A percentile compares a stretch with the other conserved stretches of the same genome.
These are phyloP conservation scores for Exserohilum rostratum DNA, from an alignment of 2,329 filamentous ascomycete species.

Conservation along the genomic window DNA sequence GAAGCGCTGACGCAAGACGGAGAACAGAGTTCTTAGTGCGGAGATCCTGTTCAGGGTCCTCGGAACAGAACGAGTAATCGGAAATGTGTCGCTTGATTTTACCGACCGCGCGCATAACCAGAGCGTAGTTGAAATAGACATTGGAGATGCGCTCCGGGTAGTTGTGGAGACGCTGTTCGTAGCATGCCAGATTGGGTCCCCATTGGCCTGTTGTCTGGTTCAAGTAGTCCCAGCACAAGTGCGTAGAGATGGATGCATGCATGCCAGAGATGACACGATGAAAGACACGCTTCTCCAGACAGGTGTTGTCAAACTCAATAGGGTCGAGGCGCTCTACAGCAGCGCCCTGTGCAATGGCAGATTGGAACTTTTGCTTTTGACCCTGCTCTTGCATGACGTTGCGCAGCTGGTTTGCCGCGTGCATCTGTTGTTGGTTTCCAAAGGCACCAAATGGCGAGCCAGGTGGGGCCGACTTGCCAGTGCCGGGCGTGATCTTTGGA, in stretches of 20 bases:
- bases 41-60: conserved; percentile 78
- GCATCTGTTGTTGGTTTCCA: conserved; percentile 51
- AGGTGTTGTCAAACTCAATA: conserved; percentile 85
- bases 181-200: conserved; percentile 89
- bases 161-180: conserved; percentile 80
- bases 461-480: conserved; percentile 42
- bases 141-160: conserved; percentile 94
- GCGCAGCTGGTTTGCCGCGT: conserved; percentile 66
- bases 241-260: conserved; percentile 96
- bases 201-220: conserved; percentile 95
- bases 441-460: conserved; percentile 52
- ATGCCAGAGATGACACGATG: conserved; percentile 94
- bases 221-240: conserved; percentile 93
- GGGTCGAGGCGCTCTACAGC: conserved; percentile 66
- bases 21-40: conserved; percentile 82
- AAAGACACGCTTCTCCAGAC: conserved; percentile 98
- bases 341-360: conserved; percentile 58
- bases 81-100: conserved; percentile 85
- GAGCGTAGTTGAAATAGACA: conserved; percentile 97
- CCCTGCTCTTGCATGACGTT: conserved; percentile 66
- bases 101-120: conserved; percentile 88
- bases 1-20: conserved; percentile 73
- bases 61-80: conserved; percentile 89
- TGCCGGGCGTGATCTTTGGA: conserved; percentile 39
- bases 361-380: conserved; percentile 65